Base-by-base conservation (phyloP, 139 green algal species). In the Marvania coccoides region DNA sequence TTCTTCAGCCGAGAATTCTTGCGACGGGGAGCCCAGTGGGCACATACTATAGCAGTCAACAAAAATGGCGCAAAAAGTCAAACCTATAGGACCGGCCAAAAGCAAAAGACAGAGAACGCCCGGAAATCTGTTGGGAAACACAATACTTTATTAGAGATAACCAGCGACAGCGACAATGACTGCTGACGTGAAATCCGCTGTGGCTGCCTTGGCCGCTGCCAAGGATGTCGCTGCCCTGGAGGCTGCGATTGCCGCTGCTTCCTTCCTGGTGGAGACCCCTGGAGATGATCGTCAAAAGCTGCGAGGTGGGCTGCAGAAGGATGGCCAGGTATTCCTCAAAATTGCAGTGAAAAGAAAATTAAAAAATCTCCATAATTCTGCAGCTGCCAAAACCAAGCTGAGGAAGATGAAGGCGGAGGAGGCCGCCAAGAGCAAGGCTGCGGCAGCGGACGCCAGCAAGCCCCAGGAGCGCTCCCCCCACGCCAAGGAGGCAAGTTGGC, bases 281-380 rank as follows among this genome's bases (percentile, higher is more conserved):
- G 90, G 90, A 0, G 86, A 92, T 8, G 65, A 81, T 39, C 73
- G 90, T 5, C 90, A 95, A 61, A 90, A 90, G 61, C 74, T 94
- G 30, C 47, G 90, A 47, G 85, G 86, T 92, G 42, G 19, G 67
- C 23, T n/a, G n/a, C n/a, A n/a, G n/a, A n/a, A n/a, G n/a, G n/a
- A n/a, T n/a, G n/a, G n/a, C n/a, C n/a, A n/a, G n/a, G n/a, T n/a
- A n/a, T 47, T 1, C 15, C 28, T 38, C 31, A 28, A 40, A 19
- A 5, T 8, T 45, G n/a, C 2, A 33, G 14, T 12, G 10, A 53
- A 36, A 34, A 51, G 23, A 51, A 2, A 60, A 51, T 14, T 5
- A 14, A 45, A 48, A 26, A 36, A 15, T 13, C 45, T 53, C 5
- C 30, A 10, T 69, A 14, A 42, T 10, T 6, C 8, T 72, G 55